phyloP scores from a whole-genome alignment of 139 green algal genomes.

The Pleodorina starrii region DNA sequence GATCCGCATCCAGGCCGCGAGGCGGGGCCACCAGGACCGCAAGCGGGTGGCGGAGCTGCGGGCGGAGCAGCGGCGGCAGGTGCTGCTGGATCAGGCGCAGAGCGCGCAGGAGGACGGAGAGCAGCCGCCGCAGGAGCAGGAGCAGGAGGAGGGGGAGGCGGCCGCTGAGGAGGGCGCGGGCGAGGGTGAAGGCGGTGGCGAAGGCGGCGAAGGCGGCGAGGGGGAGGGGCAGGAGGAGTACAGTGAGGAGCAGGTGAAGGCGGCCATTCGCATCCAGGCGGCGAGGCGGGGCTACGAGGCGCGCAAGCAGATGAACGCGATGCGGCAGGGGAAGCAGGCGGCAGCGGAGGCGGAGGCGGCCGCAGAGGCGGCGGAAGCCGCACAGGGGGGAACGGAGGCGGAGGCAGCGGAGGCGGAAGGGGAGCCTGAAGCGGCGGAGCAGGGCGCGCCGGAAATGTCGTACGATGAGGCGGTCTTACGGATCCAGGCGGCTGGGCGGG shows the following conservation, averaged over 20 bases:
- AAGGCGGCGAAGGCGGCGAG: background rate
- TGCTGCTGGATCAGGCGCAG: background rate
- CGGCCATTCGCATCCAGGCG: background rate
- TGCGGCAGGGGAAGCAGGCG: background rate
- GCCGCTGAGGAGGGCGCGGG: too few species aligned
- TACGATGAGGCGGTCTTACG: background rate
- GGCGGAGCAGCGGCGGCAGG: background rate
- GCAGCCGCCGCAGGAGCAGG: too few species aligned
- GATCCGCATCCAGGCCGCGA: background rate
- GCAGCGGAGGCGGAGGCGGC: background rate
- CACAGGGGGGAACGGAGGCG: background rate
- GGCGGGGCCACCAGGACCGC: slow-evolving; percentile 3
- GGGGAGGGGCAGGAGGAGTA: background rate
- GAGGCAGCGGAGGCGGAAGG: background rate
- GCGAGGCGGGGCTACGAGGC: slow-evolving; percentile 1
- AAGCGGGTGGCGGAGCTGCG: background rate
- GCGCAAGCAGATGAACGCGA: background rate
- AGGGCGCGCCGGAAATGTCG: background rate
- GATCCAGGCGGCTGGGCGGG: slow-evolving; percentile 34
- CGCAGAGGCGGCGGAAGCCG: background rate
- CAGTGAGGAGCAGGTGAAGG: slow-evolving; percentile 15
- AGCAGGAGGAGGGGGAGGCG: too few species aligned
- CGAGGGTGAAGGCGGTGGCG: too few species aligned
- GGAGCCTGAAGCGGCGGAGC: slow-evolving; percentile 6
- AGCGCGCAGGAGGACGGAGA: background rate